Evolutionary conservation across 306 rosid genomes (phyloP).

Genomic region (Phaseolus lunatus): DNA sequence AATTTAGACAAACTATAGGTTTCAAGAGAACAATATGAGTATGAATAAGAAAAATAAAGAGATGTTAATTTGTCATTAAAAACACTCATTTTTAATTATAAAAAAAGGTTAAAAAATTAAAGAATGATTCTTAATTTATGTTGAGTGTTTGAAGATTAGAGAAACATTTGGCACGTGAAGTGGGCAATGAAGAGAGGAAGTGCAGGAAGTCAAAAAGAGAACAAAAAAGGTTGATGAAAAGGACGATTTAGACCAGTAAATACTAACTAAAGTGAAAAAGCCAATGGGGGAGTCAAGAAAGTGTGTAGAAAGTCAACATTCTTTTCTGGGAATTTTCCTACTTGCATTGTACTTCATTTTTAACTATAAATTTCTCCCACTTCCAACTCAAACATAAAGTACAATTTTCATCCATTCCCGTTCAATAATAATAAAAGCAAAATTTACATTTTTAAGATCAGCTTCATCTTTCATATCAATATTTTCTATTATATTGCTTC

Average conservation of each 20-base stretch:
- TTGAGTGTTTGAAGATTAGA: background rate
- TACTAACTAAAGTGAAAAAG: conserved; percentile 16
- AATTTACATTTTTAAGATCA: background rate
- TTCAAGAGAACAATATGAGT: no score
- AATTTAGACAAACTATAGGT: no score
- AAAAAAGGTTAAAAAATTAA: background rate
- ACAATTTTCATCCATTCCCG: conserved; percentile 41
- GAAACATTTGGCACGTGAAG: conserved; percentile 39
- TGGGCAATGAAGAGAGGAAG: conserved; percentile 5
- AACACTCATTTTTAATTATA: no score
- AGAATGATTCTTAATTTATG: background rate
- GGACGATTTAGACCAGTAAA: background rate
- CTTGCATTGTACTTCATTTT: conserved; percentile 50
- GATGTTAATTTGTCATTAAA: no score
- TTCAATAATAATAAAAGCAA: background rate
- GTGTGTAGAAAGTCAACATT: conserved; percentile 52
- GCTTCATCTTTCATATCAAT: background rate
- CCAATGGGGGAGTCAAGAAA: background rate
- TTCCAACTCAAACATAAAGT: background rate
- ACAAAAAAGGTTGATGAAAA: conserved; percentile 5
- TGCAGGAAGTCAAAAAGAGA: conserved; percentile 41
- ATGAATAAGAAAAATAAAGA: no score
- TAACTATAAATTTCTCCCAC: conserved; percentile 35
- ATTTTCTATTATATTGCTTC: background rate
- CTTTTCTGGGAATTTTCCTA: conserved; percentile 32